Evolutionary conservation across 192 early-diverging fungal species (phyloP), one percentile per base, ranked within the genome.

Genomic region (Spinellus fusiger): DNA sequence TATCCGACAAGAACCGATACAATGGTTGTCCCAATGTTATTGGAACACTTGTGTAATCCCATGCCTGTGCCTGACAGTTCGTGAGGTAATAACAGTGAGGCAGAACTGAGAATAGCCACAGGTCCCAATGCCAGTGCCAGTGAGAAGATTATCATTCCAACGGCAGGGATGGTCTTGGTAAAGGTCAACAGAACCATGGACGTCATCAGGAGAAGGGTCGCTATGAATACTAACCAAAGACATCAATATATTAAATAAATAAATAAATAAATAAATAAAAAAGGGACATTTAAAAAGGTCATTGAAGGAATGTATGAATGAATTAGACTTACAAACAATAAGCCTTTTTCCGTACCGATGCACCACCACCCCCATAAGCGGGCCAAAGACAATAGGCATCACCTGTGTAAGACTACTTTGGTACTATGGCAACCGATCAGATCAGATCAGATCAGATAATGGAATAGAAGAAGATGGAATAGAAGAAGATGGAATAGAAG

Each of bases 21-120:
- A 23, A 84, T 81, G 0, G 84, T 84, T 18, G 79, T 76, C 9
- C 82, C 84, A 8, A 80, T 79, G 51, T 84, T 86, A 68, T 77
- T 80, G 3, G 78, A 77, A 28, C 75, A 79, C 63, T 86, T 86
- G 76, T 83, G 82, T 27, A 86, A 65, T 1, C 84, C 82, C 38
- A 83, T 52, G 8, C 75, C 80, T 0, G 79, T 81, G 25, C 84
- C 84, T 16, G 80, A 62, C 18, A 77, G 68, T 56, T 61, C 74
- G 49, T 68, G 70, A 3, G 78, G 82, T 16, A 84, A 33, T 5
- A 81, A 65, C 5, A 86, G 67, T 34, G 82, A 71, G 2, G 79
- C 73, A 7, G 80, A 78, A 0, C 80, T 78, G 46, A 86, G 69
- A 31, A 80, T 69, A 3, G 79, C 61, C 50, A 86, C 64, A 49